Conservation (phyloP, 805 yeast genomes). For the Candida tammaniensis region DNA sequence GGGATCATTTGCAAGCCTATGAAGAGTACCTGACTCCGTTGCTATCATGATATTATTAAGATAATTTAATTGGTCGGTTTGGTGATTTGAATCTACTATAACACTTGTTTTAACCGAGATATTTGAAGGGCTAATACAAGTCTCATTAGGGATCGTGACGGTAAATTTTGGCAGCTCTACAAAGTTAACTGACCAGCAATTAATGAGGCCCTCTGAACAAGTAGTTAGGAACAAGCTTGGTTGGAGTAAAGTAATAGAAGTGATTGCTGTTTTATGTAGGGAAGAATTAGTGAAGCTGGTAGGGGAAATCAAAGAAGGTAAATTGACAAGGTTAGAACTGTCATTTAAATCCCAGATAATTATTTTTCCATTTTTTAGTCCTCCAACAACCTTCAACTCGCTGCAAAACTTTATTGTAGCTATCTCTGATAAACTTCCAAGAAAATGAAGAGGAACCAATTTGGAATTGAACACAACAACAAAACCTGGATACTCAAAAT, state of each 20-base stretch:
- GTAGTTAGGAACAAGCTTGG: constrained; percentile 11
- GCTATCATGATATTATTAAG: constrained; percentile 19
- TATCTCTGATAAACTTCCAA: constrained; percentile 41
- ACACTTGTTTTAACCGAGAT: constrained; percentile 1
- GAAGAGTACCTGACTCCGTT: constrained; percentile 18
- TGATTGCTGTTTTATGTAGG: constrained; percentile 21
- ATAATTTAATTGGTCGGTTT: constrained; percentile 15
- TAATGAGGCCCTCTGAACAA: constrained; percentile 24
- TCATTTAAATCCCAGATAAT: constrained; percentile 48
- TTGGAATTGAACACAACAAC: constrained; percentile 29
- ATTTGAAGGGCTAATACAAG: constrained; percentile 2
- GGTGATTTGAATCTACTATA: not conserved
- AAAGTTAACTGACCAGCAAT: constrained; percentile 33
- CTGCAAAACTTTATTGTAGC: constrained; percentile 36
- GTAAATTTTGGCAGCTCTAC: constrained; percentile 25
- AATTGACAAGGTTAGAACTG: constrained; percentile 12
- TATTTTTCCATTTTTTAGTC: constrained; percentile 48
- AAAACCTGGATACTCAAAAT: constrained; percentile 20
- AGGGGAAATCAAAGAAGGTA: constrained; percentile 24
- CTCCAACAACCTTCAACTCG: constrained; percentile 44
- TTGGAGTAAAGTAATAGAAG: constrained; percentile 20
- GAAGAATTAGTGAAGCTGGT: constrained; percentile 13
- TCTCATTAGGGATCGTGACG: constrained; percentile 2
- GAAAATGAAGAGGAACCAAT: constrained; percentile 24
- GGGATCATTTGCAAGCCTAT: constrained; percentile 16